A percentile compares a stretch with the other conserved stretches of the same genome.
Conservation (phyloP, 116 monocot genomes). For the Cymodocea nodosa region DNA sequence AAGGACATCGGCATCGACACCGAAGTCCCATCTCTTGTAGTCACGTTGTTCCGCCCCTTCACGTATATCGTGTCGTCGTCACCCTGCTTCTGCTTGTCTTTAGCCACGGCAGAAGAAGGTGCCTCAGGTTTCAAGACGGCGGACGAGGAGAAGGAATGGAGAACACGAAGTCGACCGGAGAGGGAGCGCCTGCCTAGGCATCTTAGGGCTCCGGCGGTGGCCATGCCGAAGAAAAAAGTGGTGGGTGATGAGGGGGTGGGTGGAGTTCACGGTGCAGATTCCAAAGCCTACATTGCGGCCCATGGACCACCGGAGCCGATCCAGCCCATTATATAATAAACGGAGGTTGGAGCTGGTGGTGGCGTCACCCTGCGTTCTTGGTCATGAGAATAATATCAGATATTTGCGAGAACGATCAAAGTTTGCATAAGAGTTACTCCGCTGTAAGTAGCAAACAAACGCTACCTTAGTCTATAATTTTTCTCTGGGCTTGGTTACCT, state of each 20-base stretch:
- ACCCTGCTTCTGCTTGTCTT: not conserved
- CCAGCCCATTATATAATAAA: too few species aligned
- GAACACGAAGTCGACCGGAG: not conserved
- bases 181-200: not conserved
- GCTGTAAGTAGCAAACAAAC: too few species aligned
- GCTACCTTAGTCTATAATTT: too few species aligned
- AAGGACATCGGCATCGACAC: slow-evolving; percentile 84
- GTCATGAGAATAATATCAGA: too few species aligned
- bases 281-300: too few species aligned
- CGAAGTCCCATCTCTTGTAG: slow-evolving; percentile 50
- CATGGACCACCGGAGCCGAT: too few species aligned
- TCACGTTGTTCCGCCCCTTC: slow-evolving; percentile 23
- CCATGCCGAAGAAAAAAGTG: not conserved
- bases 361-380: too few species aligned
- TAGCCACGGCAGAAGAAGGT: not conserved
- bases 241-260: not conserved
- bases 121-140: not conserved
- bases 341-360: too few species aligned
- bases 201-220: not conserved
- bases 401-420: too few species aligned
- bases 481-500: too few species aligned
- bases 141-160: not conserved
- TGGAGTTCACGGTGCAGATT: too few species aligned
- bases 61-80: slow-evolving; percentile 47
- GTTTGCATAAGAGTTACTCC: too few species aligned